Base-by-base conservation (phyloP, 148 eudicot species). In the Rhododendron ferrugineum region DNA sequence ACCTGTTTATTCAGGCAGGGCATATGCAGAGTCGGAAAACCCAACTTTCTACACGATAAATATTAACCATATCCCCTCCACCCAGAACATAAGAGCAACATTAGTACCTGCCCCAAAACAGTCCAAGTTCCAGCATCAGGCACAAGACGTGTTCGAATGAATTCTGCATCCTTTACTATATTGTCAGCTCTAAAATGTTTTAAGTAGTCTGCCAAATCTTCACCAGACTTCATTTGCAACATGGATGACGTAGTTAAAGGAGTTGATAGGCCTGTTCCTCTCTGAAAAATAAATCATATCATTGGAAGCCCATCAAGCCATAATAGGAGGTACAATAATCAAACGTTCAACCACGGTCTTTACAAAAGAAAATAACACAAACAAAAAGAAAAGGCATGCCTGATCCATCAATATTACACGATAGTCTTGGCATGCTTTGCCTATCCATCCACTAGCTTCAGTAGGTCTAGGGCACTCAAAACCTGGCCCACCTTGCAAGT, bases 181-280 rank as follows among this genome's bases (percentile, higher is more conserved):
- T 92, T 97, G 88, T 95, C 98, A 83, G 95, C 95, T 82, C 98
- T 94, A 73, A 97, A 97, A 87, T 97, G 96, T 86, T 84, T 91
- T 91, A 97, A 87, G 87, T 94, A 95, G 44, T 91, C 89, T 44
- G 89, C 98, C 84, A 94, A 89, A 62, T 92, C 88, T 82, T 93
- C 88, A 30, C 96, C 91, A 60, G 94, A 90, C 83, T 92, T 89
- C 88, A 97, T 84, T 91, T 97, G 99, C 80, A 70, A 90, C 98
- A 97, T 94, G 70, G 98, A 94, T 36, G 99, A 92, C 84, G 89
- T 14, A 40, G 98, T 94, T 85, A 95, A 85, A 74, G 99, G 92
- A 85, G 98, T 97, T 13, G 99, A 97, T 85, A 95, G 88, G 79
- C 99, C 99, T 86, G 99, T 95, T 91, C 99, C 99, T 85, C 99